phyloP scores from a whole-genome alignment of 1,139 yeast genomes.

The Pichia sp. region DNA sequence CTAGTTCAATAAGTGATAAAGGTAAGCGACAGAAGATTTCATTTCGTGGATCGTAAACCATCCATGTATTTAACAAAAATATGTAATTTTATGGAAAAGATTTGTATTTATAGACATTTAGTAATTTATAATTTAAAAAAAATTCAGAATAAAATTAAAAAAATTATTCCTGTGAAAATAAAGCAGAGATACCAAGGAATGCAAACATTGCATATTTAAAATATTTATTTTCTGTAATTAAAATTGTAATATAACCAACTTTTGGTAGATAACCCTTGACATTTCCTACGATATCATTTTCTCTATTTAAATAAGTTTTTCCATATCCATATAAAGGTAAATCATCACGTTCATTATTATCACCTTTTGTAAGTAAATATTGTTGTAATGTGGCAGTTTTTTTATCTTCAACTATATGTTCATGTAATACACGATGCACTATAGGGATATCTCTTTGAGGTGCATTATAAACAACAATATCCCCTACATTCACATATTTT shows the following conservation, averaged over 20 bases:
- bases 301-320: conserved; percentile 70
- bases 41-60: conserved; percentile 4
- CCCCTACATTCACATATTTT: conserved; percentile 70
- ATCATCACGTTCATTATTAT: conserved; percentile 90
- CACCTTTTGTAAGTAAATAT: conserved; percentile 87
- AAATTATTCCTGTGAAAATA: conserved; percentile 40
- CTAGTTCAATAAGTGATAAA: conserved; percentile 1
- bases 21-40: conserved; percentile 14
- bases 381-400: conserved; percentile 35
- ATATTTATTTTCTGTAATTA: conserved; percentile 83
- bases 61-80: background rate
- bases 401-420: conserved; percentile 39
- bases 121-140: background rate
- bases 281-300: conserved; percentile 76
- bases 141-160: too few species aligned
- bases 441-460: conserved; percentile 81
- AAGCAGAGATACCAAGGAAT: conserved; percentile 52
- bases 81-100: background rate
- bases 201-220: conserved; percentile 69
- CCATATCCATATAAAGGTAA: conserved; percentile 74
- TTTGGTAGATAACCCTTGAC: conserved; percentile 91
- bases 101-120: too few species aligned
- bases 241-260: conserved; percentile 85
- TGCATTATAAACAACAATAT: conserved; percentile 90
- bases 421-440: conserved; percentile 89